phyloP scores from a whole-genome alignment of 768 basidiomycete species.

The Mycena polygramma region DNA sequence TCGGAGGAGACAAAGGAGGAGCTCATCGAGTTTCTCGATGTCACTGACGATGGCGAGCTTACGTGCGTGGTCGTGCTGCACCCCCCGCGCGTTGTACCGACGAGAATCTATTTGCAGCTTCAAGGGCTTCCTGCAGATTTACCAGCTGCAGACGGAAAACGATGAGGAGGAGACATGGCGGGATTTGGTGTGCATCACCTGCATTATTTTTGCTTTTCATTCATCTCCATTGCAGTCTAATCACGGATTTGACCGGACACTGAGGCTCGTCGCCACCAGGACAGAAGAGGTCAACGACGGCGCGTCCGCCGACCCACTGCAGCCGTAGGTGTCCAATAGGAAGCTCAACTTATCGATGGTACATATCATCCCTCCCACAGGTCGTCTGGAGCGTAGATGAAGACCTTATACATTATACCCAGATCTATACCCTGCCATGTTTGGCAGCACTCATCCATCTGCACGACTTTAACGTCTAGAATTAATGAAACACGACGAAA shows the following conservation, averaged over 20 bases:
- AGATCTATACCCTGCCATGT: slow-evolving; percentile 23
- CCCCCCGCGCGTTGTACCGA: slow-evolving; percentile 4
- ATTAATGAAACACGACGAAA: slow-evolving; percentile 19
- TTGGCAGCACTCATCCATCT: slow-evolving; percentile 16
- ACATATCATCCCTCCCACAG: slow-evolving; percentile 3
- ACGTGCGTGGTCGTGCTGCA: slow-evolving; percentile 64
- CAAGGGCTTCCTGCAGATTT: slow-evolving; percentile 86
- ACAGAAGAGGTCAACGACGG: slow-evolving; percentile 33
- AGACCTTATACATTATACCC: slow-evolving; percentile 19
- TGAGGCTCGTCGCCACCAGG: slow-evolving; percentile 61
- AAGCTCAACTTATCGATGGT: background rate
- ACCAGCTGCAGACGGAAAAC: slow-evolving; percentile 87
- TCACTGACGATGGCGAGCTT: slow-evolving; percentile 76
- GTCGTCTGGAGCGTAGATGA: slow-evolving; percentile 17
- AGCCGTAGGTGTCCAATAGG: slow-evolving; percentile 14
- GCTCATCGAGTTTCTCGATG: slow-evolving; percentile 80
- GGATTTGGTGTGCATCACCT: slow-evolving; percentile 69
- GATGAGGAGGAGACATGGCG: slow-evolving; percentile 90
- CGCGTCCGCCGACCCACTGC: slow-evolving; percentile 12
- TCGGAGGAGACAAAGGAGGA: slow-evolving; percentile 84
- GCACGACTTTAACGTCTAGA: slow-evolving; percentile 35
- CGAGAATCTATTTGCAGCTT: slow-evolving; percentile 57
- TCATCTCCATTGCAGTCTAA: slow-evolving; percentile 60
- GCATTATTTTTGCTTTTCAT: slow-evolving; percentile 1
- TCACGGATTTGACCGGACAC: slow-evolving; percentile 81